These are phyloP conservation scores for Aleurites moluccanus DNA, from an alignment of 441 rosid genomes.

Conservation along the genomic window DNA sequence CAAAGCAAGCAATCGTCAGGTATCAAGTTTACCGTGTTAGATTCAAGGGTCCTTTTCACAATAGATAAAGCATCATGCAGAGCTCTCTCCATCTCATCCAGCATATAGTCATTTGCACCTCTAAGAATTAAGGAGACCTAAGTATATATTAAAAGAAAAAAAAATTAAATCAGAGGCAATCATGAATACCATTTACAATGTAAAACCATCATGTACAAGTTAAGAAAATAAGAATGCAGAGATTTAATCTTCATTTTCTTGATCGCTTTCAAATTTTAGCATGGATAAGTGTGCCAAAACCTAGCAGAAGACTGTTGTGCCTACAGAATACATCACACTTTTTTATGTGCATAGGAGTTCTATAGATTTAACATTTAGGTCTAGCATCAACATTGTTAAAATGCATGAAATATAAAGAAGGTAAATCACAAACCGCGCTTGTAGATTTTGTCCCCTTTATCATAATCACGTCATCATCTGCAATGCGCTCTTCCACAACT, in stretches of 20 bases:
- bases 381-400: background rate
- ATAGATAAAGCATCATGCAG: conserved; percentile 82
- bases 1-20: background rate
- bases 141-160: conserved; percentile 18
- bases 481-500: conserved; percentile 90
- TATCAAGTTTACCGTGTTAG: conserved; percentile 61
- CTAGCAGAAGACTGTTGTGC: background rate
- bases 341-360: background rate
- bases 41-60: conserved; percentile 97
- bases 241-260: background rate
- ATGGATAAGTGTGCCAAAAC: background rate
- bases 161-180: conserved; percentile 17
- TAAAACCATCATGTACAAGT: background rate
- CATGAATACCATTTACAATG: background rate
- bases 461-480: conserved; percentile 91
- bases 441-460: conserved; percentile 93
- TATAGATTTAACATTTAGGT: background rate
- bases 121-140: conserved; percentile 94
- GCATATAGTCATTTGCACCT: conserved; percentile 99
- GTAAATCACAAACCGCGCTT: conserved; percentile 23
- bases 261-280: background rate
- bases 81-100: conserved; percentile 99
- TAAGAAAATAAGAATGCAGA: background rate
- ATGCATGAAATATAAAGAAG: background rate
- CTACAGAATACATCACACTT: background rate